A percentile compares a stretch with the other conserved stretches of the same genome.
Evolutionary conservation across 1,284 basidiomycete genomes (phyloP).

Genomic region (Ustilago lituana): DNA sequence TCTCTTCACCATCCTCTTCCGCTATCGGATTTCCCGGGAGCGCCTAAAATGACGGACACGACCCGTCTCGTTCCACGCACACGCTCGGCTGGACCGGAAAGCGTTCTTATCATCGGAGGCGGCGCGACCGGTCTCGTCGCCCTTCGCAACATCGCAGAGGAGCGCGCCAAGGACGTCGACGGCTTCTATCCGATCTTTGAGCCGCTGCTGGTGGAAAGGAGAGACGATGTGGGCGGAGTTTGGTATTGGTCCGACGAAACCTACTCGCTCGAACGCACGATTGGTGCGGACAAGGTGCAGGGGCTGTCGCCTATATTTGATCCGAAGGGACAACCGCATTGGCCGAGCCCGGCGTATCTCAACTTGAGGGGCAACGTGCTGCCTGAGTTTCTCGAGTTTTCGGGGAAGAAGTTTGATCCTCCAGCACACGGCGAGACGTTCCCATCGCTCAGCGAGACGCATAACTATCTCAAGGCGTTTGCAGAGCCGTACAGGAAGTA

Average conservation of each 20-base stretch:
- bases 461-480: constrained; percentile 41
- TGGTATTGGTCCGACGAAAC: constrained; percentile 54
- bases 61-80: constrained; percentile 14
- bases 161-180: constrained; percentile 12
- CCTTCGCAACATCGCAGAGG: constrained; percentile 49
- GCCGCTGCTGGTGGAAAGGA: constrained; percentile 49
- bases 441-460: constrained; percentile 54
- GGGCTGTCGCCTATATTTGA: constrained; percentile 32
- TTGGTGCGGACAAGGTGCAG: constrained; percentile 25
- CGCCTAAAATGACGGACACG: neutral
- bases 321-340: constrained; percentile 43
- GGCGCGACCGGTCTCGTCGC: constrained; percentile 56
- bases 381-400: constrained; percentile 57
- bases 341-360: constrained; percentile 58
- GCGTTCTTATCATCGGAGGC: constrained; percentile 58
- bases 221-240: constrained; percentile 58
- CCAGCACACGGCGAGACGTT: constrained; percentile 50
- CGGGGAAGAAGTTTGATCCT: constrained; percentile 34
- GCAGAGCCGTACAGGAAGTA: constrained; percentile 30
- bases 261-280: constrained; percentile 29
- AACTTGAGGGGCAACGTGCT: constrained; percentile 58
- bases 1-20: neutral
- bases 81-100: constrained; percentile 24
- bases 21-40: too few species aligned
- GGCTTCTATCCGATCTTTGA: constrained; percentile 26